Evolutionary conservation across 1,284 basidiomycete genomes (phyloP), one percentile per base, ranked within the genome.

Genomic region (Cutaneotrichosporon mucoides): DNA sequence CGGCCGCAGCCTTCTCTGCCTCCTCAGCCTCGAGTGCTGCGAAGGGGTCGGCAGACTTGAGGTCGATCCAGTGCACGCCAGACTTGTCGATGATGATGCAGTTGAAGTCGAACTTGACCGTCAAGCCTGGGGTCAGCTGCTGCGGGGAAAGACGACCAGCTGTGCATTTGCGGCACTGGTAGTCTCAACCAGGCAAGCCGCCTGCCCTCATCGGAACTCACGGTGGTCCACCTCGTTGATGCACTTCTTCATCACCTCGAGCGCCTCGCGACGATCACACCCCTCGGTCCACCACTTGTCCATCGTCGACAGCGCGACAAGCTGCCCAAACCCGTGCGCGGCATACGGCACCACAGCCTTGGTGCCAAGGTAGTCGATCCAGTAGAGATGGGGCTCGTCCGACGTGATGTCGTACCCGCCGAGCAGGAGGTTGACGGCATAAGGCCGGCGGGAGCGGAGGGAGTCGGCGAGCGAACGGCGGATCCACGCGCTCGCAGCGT

Each of bases 311-410:
- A 98, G 81, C 16, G 86, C 88, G 76, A 99, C 95, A 79, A 94
- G 95, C 61, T 88, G 85, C 42, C 92, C 95, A 74, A 98, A 94
- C 1, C 95, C 96, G 75, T 98, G 95, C 0, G 93, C 93, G 6
- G 87, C 94, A 75, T 94, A 99, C 0, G 94, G 93, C 5, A 98
- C 89, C 7, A 59, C 52, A 8, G 59, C 62, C 56, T 60, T 63
- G 16, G 59, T 63, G 59, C 62, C 59, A 16, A 63, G 62, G 59
- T 63, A 60, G 59, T 63, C 62, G 58, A 60, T 63, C 62, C 59
- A 63, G 54, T 63, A 63, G 71, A 98, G 83, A 65, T 88, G 87
- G 4, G 82, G 92, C 13, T 73, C 66, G 10, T 71, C 70, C 33
- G 75, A 73, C 1, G 83, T 82, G 8, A 85, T 84, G 79, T 99